Evolutionary conservation across 768 basidiomycete genomes (phyloP).

Genomic region (Agrocybe pediades): DNA sequence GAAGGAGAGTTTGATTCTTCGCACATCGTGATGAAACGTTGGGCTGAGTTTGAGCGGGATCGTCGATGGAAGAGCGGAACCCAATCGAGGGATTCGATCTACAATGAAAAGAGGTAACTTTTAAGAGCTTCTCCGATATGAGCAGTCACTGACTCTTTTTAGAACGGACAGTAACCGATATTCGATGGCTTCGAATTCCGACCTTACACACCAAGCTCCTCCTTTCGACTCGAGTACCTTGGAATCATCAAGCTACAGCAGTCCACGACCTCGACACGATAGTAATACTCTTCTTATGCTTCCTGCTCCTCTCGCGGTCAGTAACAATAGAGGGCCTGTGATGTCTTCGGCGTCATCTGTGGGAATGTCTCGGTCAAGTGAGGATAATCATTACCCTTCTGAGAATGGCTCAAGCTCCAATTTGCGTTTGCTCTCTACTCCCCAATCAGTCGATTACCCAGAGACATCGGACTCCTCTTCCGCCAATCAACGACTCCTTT

Average conservation of each 20-base stretch:
- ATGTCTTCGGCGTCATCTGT: constrained; percentile 52
- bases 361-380: constrained; percentile 46
- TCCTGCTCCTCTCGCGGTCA: constrained; percentile 72
- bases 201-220: constrained; percentile 61
- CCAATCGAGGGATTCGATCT: constrained; percentile 77
- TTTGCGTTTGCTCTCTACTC: constrained; percentile 44
- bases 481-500: constrained; percentile 30
- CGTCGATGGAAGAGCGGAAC: constrained; percentile 89
- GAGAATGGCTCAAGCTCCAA: constrained; percentile 42
- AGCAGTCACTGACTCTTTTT: constrained; percentile 13
- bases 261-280: constrained; percentile 60
- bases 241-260: constrained; percentile 52
- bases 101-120: constrained; percentile 70
- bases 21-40: constrained; percentile 98
- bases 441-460: constrained; percentile 38
- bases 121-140: constrained; percentile 1
- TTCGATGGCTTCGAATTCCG: constrained; percentile 78
- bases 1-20: constrained; percentile 97
- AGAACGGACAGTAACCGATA: constrained; percentile 56
- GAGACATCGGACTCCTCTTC: constrained; percentile 40
- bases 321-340: constrained; percentile 35
- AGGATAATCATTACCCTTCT: constrained; percentile 43
- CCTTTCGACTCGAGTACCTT: constrained; percentile 60
- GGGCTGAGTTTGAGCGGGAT: constrained; percentile 98
- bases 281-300: constrained; percentile 73